These are phyloP conservation scores for Porcisia hertigi DNA, from an alignment of 208 protist genomes.

Conservation along the genomic window DNA sequence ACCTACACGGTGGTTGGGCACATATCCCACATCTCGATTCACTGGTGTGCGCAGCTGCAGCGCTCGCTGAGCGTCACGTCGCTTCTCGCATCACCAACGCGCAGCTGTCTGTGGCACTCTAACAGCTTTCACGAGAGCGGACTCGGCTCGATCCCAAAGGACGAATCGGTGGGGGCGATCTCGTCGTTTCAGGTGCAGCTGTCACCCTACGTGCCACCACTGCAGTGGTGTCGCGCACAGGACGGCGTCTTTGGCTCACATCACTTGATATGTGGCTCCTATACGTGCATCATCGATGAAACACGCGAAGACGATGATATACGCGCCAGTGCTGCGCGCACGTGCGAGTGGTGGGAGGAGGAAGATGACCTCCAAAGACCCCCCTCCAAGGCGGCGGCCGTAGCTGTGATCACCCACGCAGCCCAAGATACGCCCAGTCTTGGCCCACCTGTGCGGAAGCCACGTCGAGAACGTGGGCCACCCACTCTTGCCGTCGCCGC, in stretches of 20 bases:
- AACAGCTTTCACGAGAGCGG: neutral
- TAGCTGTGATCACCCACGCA: neutral
- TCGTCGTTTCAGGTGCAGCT: constrained; percentile 34
- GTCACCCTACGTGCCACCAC: constrained; percentile 42
- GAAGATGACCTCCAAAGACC: neutral
- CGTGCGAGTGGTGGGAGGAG: neutral
- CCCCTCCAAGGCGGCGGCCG: neutral
- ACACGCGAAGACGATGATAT: neutral
- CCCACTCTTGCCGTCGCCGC: neutral
- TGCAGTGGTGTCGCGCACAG: constrained; percentile 49
- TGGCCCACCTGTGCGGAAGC: neutral
- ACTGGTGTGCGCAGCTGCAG: constrained; percentile 70
- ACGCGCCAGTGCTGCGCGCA: neutral
- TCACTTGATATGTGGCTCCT: constrained; percentile 33
- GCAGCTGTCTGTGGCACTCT: neutral
- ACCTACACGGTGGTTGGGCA: constrained; percentile 22
- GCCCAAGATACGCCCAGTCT: neutral
- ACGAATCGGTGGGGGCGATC: neutral
- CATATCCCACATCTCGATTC: constrained; percentile 23
- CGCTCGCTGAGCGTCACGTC: constrained; percentile 48
- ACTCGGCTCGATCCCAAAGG: too few relatives aligned
- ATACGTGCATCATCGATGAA: constrained; percentile 8
- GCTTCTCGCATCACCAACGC: constrained; percentile 13
- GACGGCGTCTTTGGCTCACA: constrained; percentile 67
- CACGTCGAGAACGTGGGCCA: neutral